A percentile compares a stretch with the other conserved stretches of the same genome.
These are phyloP conservation scores for Chlorencoelia australis DNA, from an alignment of 2,329 filamentous ascomycete species.

Conservation along the genomic window DNA sequence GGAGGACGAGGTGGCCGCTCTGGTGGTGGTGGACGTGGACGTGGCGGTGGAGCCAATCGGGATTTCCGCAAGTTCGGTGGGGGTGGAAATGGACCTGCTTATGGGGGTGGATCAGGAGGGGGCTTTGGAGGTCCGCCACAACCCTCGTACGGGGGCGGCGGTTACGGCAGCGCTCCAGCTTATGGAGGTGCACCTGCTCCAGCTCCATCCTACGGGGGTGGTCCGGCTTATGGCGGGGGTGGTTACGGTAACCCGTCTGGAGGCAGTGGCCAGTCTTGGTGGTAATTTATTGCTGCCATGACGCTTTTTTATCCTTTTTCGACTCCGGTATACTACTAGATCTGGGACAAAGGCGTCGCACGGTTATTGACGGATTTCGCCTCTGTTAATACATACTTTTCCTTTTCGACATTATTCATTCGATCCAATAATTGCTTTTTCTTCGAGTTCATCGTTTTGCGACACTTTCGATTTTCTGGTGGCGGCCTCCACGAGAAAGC, in stretches of 20 bases:
- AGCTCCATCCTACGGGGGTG: constrained; percentile 40
- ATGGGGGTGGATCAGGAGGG: constrained; percentile 43
- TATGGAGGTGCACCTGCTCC: constrained; percentile 45
- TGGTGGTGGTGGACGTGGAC: constrained; percentile 61
- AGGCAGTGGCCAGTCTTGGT: constrained; percentile 41
- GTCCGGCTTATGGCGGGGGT: constrained; percentile 40
- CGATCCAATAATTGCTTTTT: constrained; percentile 17
- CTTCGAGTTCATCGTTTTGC: constrained; percentile 14
- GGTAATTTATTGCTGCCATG: constrained; percentile 33
- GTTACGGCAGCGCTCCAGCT: constrained; percentile 47
- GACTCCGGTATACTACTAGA: constrained; percentile 15
- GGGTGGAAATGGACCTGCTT: constrained; percentile 21
- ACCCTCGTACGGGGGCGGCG: constrained; percentile 33
- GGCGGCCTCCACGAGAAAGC: constrained; percentile 21
- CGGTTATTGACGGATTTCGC: constrained; percentile 17
- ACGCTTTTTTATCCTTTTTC: constrained; percentile 19
- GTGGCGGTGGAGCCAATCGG: constrained; percentile 80
- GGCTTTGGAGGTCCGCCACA: constrained; percentile 35
- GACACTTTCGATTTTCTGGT: constrained; percentile 25
- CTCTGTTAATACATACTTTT: constrained; percentile 13
- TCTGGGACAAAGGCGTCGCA: constrained; percentile 21
- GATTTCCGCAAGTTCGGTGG: constrained; percentile 53
- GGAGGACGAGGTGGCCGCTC: constrained; percentile 53
- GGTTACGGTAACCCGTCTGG: constrained; percentile 46
- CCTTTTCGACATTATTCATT: constrained; percentile 9